These are phyloP conservation scores for Phoma sp. DNA, from an alignment of 2,329 filamentous ascomycete species.

Conservation along the genomic window DNA sequence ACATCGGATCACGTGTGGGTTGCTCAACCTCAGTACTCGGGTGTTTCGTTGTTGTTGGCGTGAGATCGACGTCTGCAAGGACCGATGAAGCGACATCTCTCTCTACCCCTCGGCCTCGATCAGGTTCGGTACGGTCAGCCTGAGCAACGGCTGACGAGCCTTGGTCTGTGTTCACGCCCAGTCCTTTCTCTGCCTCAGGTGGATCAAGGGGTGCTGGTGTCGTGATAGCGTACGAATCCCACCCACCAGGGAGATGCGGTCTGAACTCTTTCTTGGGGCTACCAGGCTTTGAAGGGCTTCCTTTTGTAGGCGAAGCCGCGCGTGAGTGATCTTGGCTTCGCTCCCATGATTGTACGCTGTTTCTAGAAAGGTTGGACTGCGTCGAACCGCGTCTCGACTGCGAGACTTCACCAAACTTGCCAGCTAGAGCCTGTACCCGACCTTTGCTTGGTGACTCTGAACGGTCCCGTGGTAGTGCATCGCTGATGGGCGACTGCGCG, in stretches of 20 bases:
- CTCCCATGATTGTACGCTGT: constrained; percentile 51
- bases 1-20: constrained; percentile 45
- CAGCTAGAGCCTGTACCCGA: constrained; percentile 60
- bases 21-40: constrained; percentile 32
- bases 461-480: constrained; percentile 42
- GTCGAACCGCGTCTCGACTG: constrained; percentile 56
- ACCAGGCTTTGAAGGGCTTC: constrained; percentile 46
- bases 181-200: constrained; percentile 38
- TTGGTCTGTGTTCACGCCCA: constrained; percentile 18
- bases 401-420: constrained; percentile 57
- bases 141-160: constrained; percentile 35
- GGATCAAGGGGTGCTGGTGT: constrained; percentile 43
- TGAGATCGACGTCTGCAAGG: constrained; percentile 42
- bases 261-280: constrained; percentile 51
- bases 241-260: constrained; percentile 61
- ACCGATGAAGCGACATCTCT: constrained; percentile 17
- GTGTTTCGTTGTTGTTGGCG: constrained; percentile 48
- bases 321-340: constrained; percentile 48
- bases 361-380: constrained; percentile 52
- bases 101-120: constrained; percentile 31
- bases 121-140: constrained; percentile 32
- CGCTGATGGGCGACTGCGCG: constrained; percentile 36
- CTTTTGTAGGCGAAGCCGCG: constrained; percentile 42
- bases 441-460: constrained; percentile 58
- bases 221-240: constrained; percentile 59